Evolutionary conservation across 176 grass and related monocot genomes (phyloP), one percentile per base, ranked within the genome.

Genomic region (Saccharum officinarum): DNA sequence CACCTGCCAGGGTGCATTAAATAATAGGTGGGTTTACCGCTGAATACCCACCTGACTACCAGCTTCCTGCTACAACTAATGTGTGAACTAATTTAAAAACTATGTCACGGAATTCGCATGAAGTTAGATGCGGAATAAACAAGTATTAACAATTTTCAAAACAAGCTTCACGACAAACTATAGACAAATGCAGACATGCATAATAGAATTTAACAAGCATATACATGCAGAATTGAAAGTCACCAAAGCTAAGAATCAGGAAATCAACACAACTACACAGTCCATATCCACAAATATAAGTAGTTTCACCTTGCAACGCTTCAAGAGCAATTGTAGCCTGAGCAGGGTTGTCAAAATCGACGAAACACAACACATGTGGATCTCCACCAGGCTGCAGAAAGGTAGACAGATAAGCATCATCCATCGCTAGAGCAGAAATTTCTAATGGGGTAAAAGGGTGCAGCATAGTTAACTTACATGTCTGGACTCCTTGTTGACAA

Each of bases 401-500:
- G 36, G 22, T 87, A 55, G 6, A 77, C 10, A 38, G 20, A 63
- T 76, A 76, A 84, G 9, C 10, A 69, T 28, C 13, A 59, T 62
- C 69, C 14, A 38, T 34, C 36, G 54, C 80, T 50, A 80, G 33
- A 49, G 45, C 52, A 67, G 0, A 75, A 22, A 41, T 64, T 59
- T 89, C 6, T 90, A 15, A 52, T 47, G 40, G 49, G 1, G 49
- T 88, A 10, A 54, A 59, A 63, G 49, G 3, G 37, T 26, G 75
- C 52, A 78, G 13, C 33, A 64, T 47, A 63, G 44, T 84, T 62
- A 59, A 88, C 90, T 86, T 92, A 99, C 97, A 39, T 96, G 91
- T 95, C 91, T 92, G 25, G 93, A 92, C 87, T 99, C 97, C 82
- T 99, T 99, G 83, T 96, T 99, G 79, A 99, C 94, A 86, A 99